These are phyloP conservation scores for Trichoderma sp. DNA, from an alignment of 2,329 filamentous ascomycete genomes.

Conservation along the genomic window DNA sequence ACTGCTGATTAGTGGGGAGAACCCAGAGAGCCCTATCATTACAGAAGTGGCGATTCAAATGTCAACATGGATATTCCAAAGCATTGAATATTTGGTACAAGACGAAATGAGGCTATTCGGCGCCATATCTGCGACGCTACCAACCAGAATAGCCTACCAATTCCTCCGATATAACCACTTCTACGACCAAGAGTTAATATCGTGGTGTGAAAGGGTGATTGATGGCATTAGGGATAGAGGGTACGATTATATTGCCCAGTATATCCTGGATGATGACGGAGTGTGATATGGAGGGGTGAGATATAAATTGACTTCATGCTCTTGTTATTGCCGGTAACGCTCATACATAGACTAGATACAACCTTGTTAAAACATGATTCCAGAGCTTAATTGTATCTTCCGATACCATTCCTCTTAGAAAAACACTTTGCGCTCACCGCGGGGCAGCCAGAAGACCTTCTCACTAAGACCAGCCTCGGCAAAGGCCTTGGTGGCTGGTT, in stretches of 20 bases:
- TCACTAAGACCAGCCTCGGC: conserved; percentile 34
- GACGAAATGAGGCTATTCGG: conserved; percentile 41
- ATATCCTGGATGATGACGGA: conserved; percentile 6
- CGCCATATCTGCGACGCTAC: conserved; percentile 34
- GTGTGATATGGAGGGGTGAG: not conserved
- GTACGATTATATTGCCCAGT: conserved; percentile 14
- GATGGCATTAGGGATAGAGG: conserved; percentile 1
- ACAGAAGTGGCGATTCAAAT: conserved; percentile 21
- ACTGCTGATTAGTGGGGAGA: conserved; percentile 5
- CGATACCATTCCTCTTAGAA: conserved; percentile 1
- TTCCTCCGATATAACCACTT: conserved; percentile 1
- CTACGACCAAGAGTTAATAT: not conserved
- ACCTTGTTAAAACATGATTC: not conserved
- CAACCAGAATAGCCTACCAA: conserved; percentile 26
- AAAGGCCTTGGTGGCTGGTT: conserved; percentile 29
- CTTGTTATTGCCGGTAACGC: not conserved
- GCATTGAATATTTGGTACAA: conserved; percentile 37
- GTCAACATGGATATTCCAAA: conserved; percentile 31
- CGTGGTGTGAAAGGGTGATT: conserved; percentile 8
- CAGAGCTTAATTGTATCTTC: not conserved
- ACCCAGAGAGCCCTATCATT: conserved; percentile 9
- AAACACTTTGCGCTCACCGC: conserved; percentile 23
- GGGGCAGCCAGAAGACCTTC: conserved; percentile 35
- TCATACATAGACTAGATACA: not conserved
- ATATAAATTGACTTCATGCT: not conserved